phyloP scores from a whole-genome alignment of 2,329 filamentous ascomycete species.

The Aspergillus hortae region DNA sequence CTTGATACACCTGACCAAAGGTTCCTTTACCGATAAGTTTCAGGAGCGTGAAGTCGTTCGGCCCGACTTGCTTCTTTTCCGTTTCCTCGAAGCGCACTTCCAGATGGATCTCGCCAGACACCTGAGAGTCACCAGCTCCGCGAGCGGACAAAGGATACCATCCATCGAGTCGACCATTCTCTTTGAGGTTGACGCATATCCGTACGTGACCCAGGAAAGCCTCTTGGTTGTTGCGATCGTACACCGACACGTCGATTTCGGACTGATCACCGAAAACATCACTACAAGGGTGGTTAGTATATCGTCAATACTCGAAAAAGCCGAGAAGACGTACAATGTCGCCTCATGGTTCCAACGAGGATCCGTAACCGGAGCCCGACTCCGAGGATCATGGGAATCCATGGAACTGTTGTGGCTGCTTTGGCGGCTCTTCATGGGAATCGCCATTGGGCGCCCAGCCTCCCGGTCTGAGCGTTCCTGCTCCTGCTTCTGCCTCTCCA shows the following conservation, averaged over 20 bases:
- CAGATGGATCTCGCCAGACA: conserved; percentile 82
- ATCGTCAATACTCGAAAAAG: neutral
- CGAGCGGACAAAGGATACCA: conserved; percentile 83
- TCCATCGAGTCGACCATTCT: conserved; percentile 69
- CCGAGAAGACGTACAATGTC: conserved; percentile 68
- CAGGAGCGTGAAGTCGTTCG: conserved; percentile 91
- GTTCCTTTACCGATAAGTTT: conserved; percentile 97
- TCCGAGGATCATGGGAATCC: conserved; percentile 58
- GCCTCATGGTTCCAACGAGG: conserved; percentile 96
- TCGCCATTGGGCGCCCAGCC: conserved; percentile 80
- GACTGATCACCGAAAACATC: conserved; percentile 92
- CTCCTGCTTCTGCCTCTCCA: conserved; percentile 57
- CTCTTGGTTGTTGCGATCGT: conserved; percentile 80
- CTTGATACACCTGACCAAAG: conserved; percentile 97
- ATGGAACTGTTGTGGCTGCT: conserved; percentile 88
- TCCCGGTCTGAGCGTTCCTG: conserved; percentile 69
- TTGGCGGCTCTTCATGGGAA: conserved; percentile 94
- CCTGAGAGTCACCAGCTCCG: conserved; percentile 72
- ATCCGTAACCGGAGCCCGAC: conserved; percentile 67
- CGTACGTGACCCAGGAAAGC: conserved; percentile 89
- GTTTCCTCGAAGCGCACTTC: conserved; percentile 81
- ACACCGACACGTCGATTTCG: conserved; percentile 87
- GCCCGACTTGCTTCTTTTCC: conserved; percentile 87
- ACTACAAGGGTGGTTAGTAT: conserved; percentile 44
- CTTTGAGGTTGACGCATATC: conserved; percentile 67